A percentile compares a stretch with the other conserved stretches of the same genome.
Conservation (phyloP, 176 grass and related monocot species). For the Cenchrus purpureus region DNA sequence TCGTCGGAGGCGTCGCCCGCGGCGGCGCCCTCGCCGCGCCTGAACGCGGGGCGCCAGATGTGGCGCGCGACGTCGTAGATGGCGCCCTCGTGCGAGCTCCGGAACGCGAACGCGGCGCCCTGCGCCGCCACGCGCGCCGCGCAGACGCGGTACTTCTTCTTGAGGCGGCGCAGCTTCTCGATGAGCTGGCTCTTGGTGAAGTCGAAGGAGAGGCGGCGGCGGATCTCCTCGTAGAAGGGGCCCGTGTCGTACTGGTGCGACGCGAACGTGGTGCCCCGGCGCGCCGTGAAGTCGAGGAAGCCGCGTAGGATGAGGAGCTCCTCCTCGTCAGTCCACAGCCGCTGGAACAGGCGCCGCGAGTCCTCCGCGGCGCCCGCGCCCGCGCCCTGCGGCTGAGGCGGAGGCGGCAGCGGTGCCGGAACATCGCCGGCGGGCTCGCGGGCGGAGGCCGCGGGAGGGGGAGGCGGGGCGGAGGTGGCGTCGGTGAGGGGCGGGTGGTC, state of each 20-base stretch:
- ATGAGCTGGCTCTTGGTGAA: conserved; percentile 94
- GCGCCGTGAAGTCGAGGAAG: conserved; percentile 87
- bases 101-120: conserved; percentile 67
- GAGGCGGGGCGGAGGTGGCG: neutral
- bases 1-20: conserved; percentile 69
- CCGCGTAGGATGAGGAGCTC: conserved; percentile 82
- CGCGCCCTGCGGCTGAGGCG: neutral
- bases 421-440: conserved; percentile 3
- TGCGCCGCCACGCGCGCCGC: conserved; percentile 53
- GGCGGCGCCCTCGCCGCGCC: conserved; percentile 47
- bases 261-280: conserved; percentile 86
- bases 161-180: conserved; percentile 94
- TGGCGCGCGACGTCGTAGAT: conserved; percentile 81
- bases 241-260: conserved; percentile 95
- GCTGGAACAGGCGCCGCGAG: conserved; percentile 86
- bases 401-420: neutral
- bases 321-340: conserved; percentile 93
- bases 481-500: conserved; percentile 31
- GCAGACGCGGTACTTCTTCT: conserved; percentile 92
- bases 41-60: conserved; percentile 80
- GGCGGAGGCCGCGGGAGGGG: neutral
- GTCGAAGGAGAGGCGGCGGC: conserved; percentile 65
- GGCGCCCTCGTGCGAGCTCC: conserved; percentile 70
- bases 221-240: conserved; percentile 93
- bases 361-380: conserved; percentile 45